Percentiles rank a stretch among this genome's conserved stretches.
These are phyloP conservation scores for Alternaria consortialis DNA, from an alignment of 2,329 filamentous ascomycete genomes.

Conservation along the genomic window DNA sequence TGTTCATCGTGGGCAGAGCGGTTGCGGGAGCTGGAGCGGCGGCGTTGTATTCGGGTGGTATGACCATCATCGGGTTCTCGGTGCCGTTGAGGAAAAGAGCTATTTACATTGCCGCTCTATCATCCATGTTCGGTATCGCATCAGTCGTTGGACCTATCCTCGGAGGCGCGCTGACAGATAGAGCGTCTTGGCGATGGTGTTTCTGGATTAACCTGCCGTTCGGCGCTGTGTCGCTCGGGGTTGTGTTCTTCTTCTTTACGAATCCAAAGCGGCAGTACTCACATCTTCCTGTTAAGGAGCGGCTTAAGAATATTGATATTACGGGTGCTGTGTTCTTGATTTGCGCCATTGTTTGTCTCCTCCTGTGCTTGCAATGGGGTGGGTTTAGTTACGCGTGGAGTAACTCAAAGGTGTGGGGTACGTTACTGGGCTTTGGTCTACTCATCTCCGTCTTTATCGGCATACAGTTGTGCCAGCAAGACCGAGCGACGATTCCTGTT, in stretches of 20 bases:
- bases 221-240: slow-evolving; percentile 50
- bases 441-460: slow-evolving; percentile 56
- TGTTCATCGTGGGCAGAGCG: slow-evolving; percentile 65
- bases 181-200: slow-evolving; percentile 52
- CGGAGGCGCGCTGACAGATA: slow-evolving; percentile 54
- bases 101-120: slow-evolving; percentile 51
- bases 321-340: slow-evolving; percentile 45
- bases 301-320: slow-evolving; percentile 52
- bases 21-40: slow-evolving; percentile 64
- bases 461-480: slow-evolving; percentile 41
- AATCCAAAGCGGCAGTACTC: slow-evolving; percentile 37
- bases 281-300: slow-evolving; percentile 43
- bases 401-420: slow-evolving; percentile 58
- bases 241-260: slow-evolving; percentile 45
- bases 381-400: slow-evolving; percentile 59
- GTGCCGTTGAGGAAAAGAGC: slow-evolving; percentile 55
- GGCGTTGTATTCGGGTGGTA: slow-evolving; percentile 61
- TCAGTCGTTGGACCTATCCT: slow-evolving; percentile 54
- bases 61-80: slow-evolving; percentile 59
- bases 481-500: slow-evolving; percentile 43
- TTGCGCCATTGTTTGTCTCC: slow-evolving; percentile 43
- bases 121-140: slow-evolving; percentile 52
- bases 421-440: slow-evolving; percentile 60
- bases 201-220: slow-evolving; percentile 57
- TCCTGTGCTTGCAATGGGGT: slow-evolving; percentile 51